These are phyloP conservation scores for Cinnamomum chago DNA, from an alignment of 164 flowering plant species.

Conservation along the genomic window DNA sequence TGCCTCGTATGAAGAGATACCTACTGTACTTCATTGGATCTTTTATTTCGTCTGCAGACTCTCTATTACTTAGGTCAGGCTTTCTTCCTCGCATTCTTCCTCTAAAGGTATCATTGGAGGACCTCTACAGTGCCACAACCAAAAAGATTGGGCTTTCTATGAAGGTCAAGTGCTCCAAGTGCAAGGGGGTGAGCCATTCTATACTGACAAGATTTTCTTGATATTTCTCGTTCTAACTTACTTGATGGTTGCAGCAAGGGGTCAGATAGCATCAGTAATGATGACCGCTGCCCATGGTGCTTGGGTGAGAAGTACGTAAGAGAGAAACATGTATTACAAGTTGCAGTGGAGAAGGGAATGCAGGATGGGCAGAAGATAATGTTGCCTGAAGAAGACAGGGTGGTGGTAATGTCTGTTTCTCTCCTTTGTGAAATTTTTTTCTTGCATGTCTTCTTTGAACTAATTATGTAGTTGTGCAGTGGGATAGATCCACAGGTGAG, in stretches of 20 bases:
- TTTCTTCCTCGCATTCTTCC: slow-evolving; percentile 31
- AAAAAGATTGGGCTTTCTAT: slow-evolving; percentile 73
- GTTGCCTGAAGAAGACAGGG: slow-evolving; percentile 86
- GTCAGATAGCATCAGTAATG: slow-evolving; percentile 66
- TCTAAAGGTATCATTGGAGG: slow-evolving; percentile 60
- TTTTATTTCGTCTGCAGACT: no score
- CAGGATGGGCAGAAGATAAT: slow-evolving; percentile 80
- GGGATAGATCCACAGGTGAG: slow-evolving; percentile 79
- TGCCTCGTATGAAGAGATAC: no score
- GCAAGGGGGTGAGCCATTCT: slow-evolving; percentile 63
- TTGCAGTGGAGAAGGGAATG: slow-evolving; percentile 85
- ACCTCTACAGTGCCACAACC: slow-evolving; percentile 50
- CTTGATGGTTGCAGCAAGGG: slow-evolving; percentile 50
- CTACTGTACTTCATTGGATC: no score
- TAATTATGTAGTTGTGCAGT: slow-evolving; percentile 40
- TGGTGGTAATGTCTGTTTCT: slow-evolving; percentile 45
- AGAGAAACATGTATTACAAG: slow-evolving; percentile 85
- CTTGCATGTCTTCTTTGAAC: background rate
- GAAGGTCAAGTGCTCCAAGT: slow-evolving; percentile 71
- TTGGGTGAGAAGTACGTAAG: slow-evolving; percentile 79
- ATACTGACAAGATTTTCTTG: background rate
- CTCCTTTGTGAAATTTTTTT: background rate
- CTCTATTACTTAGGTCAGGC: no score
- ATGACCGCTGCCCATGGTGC: slow-evolving; percentile 76
- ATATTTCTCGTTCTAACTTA: background rate